Conservation (phyloP, 306 rosid genomes). For the Quercus berberidifolia region DNA sequence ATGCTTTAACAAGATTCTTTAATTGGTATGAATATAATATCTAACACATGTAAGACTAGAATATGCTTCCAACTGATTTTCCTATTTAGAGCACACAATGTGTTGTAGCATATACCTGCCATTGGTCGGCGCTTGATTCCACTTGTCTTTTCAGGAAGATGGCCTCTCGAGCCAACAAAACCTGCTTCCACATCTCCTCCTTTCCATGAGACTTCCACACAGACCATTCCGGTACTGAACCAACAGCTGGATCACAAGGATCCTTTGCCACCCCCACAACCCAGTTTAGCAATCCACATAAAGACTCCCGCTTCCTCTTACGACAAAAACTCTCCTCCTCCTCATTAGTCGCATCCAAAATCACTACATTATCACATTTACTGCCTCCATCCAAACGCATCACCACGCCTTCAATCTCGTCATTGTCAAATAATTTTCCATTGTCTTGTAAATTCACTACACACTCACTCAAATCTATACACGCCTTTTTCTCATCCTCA, state of each 20-base stretch:
- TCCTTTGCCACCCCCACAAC: constrained; percentile 41
- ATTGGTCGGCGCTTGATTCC: constrained; percentile 39
- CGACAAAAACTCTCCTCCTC: constrained; percentile 19
- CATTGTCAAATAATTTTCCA: background rate
- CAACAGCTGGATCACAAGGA: constrained; percentile 58
- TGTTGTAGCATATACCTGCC: constrained; percentile 52
- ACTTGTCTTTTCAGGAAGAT: constrained; percentile 33
- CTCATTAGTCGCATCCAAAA: constrained; percentile 26
- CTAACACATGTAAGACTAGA: background rate
- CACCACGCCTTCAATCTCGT: constrained; percentile 20
- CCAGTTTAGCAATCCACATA: constrained; percentile 53
- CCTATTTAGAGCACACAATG: background rate
- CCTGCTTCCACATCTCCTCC: constrained; percentile 60
- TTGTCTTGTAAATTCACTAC: constrained; percentile 9
- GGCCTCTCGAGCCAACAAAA: constrained; percentile 59
- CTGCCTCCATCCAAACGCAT: constrained; percentile 19
- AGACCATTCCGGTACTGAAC: constrained; percentile 49
- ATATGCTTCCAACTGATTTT: background rate
- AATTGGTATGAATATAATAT: background rate
- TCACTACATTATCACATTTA: constrained; percentile 25
- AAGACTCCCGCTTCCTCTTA: constrained; percentile 43
- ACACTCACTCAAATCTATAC: background rate
- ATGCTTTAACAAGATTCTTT: background rate
- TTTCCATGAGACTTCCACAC: constrained; percentile 53
- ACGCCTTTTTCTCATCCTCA: background rate